These are phyloP conservation scores for Lepidopterella palustris DNA, from an alignment of 495 filamentous ascomycete species.

Conservation along the genomic window DNA sequence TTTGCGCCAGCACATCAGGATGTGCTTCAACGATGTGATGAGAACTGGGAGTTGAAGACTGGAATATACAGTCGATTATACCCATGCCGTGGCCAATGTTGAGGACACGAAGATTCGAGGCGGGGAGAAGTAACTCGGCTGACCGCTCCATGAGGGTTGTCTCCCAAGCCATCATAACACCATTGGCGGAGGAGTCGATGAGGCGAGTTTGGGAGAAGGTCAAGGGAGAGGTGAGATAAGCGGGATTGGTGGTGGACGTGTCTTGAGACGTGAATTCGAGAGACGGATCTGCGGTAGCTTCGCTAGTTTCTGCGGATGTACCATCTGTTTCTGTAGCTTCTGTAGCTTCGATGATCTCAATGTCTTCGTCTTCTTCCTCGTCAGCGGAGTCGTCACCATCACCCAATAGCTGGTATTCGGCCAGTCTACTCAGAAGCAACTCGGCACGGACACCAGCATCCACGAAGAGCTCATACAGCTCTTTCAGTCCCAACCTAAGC, in stretches of 20 bases:
- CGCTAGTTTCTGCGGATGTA: constrained; percentile 19
- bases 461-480: constrained; percentile 77
- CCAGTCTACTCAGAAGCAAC: constrained; percentile 54
- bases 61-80: constrained; percentile 83
- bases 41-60: constrained; percentile 53
- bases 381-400: constrained; percentile 55
- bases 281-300: background rate
- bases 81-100: constrained; percentile 97
- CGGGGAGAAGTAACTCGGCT: constrained; percentile 56
- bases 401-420: constrained; percentile 59
- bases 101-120: constrained; percentile 60
- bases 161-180: constrained; percentile 99
- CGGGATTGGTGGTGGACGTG: constrained; percentile 41
- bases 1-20: constrained; percentile 65
- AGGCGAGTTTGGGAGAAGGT: constrained; percentile 69
- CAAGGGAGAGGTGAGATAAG: constrained; percentile 71
- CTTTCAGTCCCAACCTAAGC: constrained; percentile 56
- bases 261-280: background rate
- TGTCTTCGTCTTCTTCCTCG: constrained; percentile 45
- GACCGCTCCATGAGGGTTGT: constrained; percentile 78
- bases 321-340: constrained; percentile 23
- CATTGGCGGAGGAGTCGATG: constrained; percentile 73
- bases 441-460: constrained; percentile 91
- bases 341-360: constrained; percentile 34
- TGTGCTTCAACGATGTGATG: constrained; percentile 91